Percentiles rank a stretch among this genome's conserved stretches.
Evolutionary conservation across 2,329 filamentous ascomycete genomes (phyloP).

Genomic region (Monilinia aucupariae): DNA sequence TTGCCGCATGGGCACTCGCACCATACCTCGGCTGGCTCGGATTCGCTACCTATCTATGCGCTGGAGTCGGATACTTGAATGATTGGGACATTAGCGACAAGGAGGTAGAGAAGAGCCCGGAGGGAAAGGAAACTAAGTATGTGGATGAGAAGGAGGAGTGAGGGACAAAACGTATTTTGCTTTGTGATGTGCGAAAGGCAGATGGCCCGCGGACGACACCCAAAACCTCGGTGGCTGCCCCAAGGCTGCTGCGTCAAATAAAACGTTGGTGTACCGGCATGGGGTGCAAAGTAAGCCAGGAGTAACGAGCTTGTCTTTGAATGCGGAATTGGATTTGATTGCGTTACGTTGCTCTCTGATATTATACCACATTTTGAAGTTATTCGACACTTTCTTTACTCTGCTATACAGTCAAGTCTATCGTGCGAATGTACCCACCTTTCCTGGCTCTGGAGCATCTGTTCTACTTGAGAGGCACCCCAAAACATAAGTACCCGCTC

Average conservation of each 20-base stretch:
- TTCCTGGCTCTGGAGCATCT: too few species aligned
- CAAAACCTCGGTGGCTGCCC: neutral
- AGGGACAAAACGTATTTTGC: neutral
- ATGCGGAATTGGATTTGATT: neutral
- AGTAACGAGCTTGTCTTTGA: neutral
- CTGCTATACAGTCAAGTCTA: neutral
- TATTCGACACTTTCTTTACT: neutral
- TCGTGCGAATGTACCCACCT: too few species aligned
- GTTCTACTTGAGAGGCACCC: neutral
- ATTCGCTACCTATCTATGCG: slow-evolving; percentile 82
- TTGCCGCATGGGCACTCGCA: slow-evolving; percentile 66
- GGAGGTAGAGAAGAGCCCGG: slow-evolving; percentile 29
- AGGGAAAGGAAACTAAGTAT: slow-evolving; percentile 31
- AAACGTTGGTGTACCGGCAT: neutral
- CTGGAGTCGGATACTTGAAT: slow-evolving; percentile 62
- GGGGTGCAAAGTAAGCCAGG: neutral
- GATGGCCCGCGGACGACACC: too few species aligned
- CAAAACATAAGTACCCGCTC: neutral
- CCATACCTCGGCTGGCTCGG: slow-evolving; percentile 84
- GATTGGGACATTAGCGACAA: slow-evolving; percentile 52
- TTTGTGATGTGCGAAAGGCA: too few species aligned
- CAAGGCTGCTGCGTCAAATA: neutral
- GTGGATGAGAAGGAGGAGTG: slow-evolving; percentile 32
- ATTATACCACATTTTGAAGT: neutral
- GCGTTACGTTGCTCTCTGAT: neutral